These are phyloP conservation scores for Hypoxylon sp. DNA, from an alignment of 2,329 filamentous ascomycete species.

Conservation along the genomic window DNA sequence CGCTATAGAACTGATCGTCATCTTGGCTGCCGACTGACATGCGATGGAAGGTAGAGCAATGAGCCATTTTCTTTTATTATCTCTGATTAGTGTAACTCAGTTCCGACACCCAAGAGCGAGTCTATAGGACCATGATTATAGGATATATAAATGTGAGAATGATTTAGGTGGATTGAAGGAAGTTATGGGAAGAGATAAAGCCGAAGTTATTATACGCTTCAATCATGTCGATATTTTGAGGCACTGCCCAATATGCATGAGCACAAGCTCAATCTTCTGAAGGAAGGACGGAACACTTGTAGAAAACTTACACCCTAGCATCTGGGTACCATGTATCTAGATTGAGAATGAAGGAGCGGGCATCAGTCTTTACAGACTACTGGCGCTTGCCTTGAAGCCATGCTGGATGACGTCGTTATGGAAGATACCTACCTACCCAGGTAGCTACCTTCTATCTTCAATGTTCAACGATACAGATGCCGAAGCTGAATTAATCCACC, in stretches of 20 bases:
- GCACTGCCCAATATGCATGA: neutral
- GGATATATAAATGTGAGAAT: conserved; percentile 19
- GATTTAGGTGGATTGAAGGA: conserved; percentile 8
- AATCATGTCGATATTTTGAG: neutral
- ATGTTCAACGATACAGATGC: neutral
- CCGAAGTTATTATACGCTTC: conserved; percentile 3
- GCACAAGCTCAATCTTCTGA: neutral
- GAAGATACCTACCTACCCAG: neutral
- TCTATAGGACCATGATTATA: conserved; percentile 32
- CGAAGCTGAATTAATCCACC: neutral
- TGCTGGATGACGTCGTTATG: neutral
- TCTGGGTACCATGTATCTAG: neutral
- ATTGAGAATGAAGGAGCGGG: neutral
- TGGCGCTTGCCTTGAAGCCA: conserved; percentile 15
- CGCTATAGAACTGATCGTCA: conserved; percentile 50
- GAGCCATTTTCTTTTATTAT: conserved; percentile 32
- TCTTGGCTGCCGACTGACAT: conserved; percentile 38
- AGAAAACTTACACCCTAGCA: conserved; percentile 1
- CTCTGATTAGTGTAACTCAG: conserved; percentile 11
- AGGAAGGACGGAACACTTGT: conserved; percentile 12
- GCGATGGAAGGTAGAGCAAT: conserved; percentile 17
- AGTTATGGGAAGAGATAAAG: neutral
- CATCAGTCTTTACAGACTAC: neutral
- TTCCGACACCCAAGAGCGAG: conserved; percentile 1
- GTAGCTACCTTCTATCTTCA: neutral